Evolutionary conservation across 768 basidiomycete species (phyloP).

Genomic region (Lactifluus hygrophoroides): DNA sequence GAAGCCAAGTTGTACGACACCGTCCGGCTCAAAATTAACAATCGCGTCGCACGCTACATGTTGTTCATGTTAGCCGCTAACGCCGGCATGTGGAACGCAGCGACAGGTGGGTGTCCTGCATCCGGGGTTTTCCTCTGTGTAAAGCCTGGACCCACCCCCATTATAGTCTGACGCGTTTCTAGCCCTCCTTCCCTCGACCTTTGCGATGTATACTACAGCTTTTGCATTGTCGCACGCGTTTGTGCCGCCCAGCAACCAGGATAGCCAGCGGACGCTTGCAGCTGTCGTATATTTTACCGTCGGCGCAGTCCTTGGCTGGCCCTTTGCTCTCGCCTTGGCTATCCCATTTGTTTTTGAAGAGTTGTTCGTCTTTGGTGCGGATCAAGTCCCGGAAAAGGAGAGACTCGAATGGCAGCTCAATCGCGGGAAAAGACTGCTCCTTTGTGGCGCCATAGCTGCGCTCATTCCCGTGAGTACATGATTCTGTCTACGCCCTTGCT

Average conservation of each 20-base stretch:
- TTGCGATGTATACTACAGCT: slow-evolving; percentile 84
- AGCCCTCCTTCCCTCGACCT: slow-evolving; percentile 95
- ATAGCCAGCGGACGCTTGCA: slow-evolving; percentile 48
- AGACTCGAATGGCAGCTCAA: slow-evolving; percentile 46
- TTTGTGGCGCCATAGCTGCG: slow-evolving; percentile 44
- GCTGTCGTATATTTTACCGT: slow-evolving; percentile 67
- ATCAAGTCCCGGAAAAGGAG: slow-evolving; percentile 43
- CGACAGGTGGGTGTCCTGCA: slow-evolving; percentile 48
- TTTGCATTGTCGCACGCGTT: slow-evolving; percentile 69
- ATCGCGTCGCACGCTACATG: slow-evolving; percentile 87
- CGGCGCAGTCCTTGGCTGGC: slow-evolving; percentile 92
- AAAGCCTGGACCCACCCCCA: background rate
- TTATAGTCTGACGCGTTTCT: slow-evolving; percentile 11
- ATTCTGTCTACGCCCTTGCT: background rate
- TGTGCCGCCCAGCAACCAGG: slow-evolving; percentile 44
- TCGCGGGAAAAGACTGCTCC: slow-evolving; percentile 51
- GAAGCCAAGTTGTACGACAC: slow-evolving; percentile 80
- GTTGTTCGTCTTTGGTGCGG: slow-evolving; percentile 67
- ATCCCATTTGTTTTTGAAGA: slow-evolving; percentile 90
- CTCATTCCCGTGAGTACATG: slow-evolving; percentile 51
- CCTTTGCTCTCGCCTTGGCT: slow-evolving; percentile 82
- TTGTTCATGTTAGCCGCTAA: slow-evolving; percentile 80
- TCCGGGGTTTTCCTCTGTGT: background rate
- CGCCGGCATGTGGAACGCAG: slow-evolving; percentile 93
- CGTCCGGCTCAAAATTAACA: slow-evolving; percentile 74